Percentiles rank a stretch among this genome's conserved stretches.
These are phyloP conservation scores for Asterella californica DNA, from an alignment of 225 moss, liverwort and hornwort genomes.

Conservation along the genomic window DNA sequence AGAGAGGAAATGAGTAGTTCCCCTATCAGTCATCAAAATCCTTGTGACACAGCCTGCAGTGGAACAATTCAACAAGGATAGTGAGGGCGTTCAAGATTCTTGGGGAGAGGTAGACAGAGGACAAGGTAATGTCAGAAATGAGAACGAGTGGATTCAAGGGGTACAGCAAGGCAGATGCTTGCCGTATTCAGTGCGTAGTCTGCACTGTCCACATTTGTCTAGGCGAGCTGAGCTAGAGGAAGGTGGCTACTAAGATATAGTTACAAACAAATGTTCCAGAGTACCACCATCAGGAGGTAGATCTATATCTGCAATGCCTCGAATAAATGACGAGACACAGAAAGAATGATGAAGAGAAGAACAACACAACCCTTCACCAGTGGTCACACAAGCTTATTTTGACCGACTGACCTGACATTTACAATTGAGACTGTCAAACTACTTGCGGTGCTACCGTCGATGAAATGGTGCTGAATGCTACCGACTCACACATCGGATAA, in stretches of 20 bases:
- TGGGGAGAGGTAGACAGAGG: neutral
- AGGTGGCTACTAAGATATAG: neutral
- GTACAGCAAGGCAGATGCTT: neutral
- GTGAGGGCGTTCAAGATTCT: neutral
- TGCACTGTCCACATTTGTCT: neutral
- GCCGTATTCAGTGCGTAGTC: neutral
- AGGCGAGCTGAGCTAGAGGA: neutral
- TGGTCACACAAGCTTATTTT: neutral
- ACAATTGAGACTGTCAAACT: neutral
- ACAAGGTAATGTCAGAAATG: neutral
- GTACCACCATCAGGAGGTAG: too few relatives aligned
- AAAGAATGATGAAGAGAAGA: neutral
- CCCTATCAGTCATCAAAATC: neutral
- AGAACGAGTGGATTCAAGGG: neutral
- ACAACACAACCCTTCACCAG: neutral
- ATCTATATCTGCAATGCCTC: neutral
- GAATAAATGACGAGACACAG: neutral
- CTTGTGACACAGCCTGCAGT: neutral
- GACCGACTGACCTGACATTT: neutral
- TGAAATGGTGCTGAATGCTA: neutral
- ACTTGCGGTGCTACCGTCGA: neutral
- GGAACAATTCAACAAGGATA: neutral
- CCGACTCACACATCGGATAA: neutral
- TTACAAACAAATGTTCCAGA: neutral
- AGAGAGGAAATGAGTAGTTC: neutral